phyloP scores from a whole-genome alignment of 2,329 filamentous ascomycete genomes.

The Knoxdaviesia proteae region DNA sequence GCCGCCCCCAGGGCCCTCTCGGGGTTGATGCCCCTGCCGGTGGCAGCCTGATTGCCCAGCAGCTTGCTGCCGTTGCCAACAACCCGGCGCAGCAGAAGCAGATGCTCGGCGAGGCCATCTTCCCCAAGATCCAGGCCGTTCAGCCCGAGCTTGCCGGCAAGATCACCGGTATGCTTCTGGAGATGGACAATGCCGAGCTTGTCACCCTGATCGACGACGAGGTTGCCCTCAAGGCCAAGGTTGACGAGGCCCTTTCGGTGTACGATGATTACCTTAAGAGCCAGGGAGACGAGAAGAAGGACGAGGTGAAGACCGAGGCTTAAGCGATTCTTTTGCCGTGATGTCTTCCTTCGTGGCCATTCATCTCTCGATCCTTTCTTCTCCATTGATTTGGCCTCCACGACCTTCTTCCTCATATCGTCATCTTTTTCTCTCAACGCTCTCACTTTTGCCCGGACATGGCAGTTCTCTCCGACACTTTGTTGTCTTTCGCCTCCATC shows the following conservation, averaged over 20 bases:
- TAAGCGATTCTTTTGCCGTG: conserved; percentile 8
- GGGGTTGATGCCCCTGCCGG: conserved; percentile 1
- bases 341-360: conserved; percentile 1
- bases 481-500: neutral
- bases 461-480: neutral
- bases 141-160: conserved; percentile 94
- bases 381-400: conserved; percentile 10
- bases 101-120: conserved; percentile 90
- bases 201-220: conserved; percentile 91
- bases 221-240: conserved; percentile 74
- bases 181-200: conserved; percentile 95
- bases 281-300: conserved; percentile 34
- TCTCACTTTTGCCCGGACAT: too few species aligned
- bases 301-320: conserved; percentile 21
- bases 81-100: conserved; percentile 80
- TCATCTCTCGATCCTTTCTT: conserved; percentile 7
- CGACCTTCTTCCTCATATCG: neutral
- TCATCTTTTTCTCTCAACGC: neutral
- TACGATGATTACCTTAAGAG: conserved; percentile 98
- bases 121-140: conserved; percentile 91
- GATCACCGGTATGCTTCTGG: conserved; percentile 98
- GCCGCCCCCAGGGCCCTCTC: conserved; percentile 16
- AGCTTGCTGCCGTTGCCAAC: conserved; percentile 29
- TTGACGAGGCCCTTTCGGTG: conserved; percentile 88
- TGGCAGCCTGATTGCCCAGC: conserved; percentile 26